Evolutionary conservation across 306 rosid species (phyloP).

Genomic region (Pueraria montana): DNA sequence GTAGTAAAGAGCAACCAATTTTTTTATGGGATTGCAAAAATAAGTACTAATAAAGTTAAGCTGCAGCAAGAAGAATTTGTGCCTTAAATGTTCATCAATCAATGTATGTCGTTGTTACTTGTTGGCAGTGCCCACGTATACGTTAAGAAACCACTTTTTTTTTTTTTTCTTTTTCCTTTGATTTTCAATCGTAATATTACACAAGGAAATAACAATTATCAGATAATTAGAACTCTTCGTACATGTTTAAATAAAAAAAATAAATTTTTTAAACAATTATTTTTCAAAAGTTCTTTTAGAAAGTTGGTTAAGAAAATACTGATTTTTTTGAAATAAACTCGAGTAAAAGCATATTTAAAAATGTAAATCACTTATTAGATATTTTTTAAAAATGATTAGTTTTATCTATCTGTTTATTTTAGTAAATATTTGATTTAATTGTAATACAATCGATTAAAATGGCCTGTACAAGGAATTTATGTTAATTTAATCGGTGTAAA

Average conservation of each 20-base stretch:
- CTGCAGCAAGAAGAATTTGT: neutral
- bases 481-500: neutral
- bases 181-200: neutral
- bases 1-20: conserved; percentile 35
- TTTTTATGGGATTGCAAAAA: conserved; percentile 19
- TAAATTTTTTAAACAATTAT: neutral
- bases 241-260: neutral
- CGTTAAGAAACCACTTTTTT: neutral
- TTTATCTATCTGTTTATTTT: neutral
- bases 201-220: neutral
- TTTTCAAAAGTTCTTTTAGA: neutral
- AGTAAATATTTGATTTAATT: neutral
- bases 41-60: neutral
- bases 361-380: neutral
- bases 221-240: neutral
- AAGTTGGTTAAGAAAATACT: neutral
- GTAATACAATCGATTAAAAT: neutral
- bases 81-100: neutral
- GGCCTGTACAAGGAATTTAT: neutral
- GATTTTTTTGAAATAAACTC: neutral
- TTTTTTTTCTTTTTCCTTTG: neutral
- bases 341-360: neutral
- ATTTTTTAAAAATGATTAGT: neutral
- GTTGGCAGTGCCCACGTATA: neutral
- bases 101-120: neutral